Evolutionary conservation across 805 yeast species (phyloP).

Genomic region (Spencermartinsiella europaea): DNA sequence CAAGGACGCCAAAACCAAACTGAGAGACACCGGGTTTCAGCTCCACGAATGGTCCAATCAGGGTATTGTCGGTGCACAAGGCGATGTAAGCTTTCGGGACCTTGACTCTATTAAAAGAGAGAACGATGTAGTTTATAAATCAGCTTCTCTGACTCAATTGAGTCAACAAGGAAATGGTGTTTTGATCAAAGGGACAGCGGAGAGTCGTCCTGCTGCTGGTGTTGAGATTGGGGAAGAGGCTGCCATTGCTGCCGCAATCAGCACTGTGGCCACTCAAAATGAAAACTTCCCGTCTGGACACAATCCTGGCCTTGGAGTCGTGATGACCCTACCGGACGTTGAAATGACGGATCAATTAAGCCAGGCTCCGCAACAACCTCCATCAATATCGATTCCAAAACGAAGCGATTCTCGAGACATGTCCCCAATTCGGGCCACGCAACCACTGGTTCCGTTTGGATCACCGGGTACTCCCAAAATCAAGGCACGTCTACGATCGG

Average conservation of each 20-base stretch:
- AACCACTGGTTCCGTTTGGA: not conserved
- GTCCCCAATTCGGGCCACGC: not conserved
- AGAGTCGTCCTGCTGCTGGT: too few species aligned
- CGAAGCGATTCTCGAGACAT: not conserved
- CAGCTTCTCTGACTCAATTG: too few species aligned
- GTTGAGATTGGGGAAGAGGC: too few species aligned
- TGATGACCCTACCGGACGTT: not conserved
- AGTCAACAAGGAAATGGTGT: too few species aligned
- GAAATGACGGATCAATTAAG: not conserved
- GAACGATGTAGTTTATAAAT: not conserved
- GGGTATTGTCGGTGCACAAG: not conserved
- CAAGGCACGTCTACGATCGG: not conserved
- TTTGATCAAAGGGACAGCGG: too few species aligned
- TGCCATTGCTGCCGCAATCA: too few species aligned
- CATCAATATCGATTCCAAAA: not conserved
- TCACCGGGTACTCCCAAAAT: not conserved
- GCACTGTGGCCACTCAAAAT: too few species aligned
- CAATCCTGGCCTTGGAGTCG: not conserved
- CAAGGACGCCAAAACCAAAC: not conserved
- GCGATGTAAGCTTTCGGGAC: not conserved
- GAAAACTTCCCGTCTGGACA: not conserved
- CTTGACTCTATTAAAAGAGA: not conserved
- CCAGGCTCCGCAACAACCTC: too few species aligned
- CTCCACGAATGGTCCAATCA: not conserved
- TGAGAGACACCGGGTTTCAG: not conserved